A percentile compares a stretch with the other conserved stretches of the same genome.
Evolutionary conservation across 306 rosid species (phyloP).

Genomic region (Begonia peltatifolia): DNA sequence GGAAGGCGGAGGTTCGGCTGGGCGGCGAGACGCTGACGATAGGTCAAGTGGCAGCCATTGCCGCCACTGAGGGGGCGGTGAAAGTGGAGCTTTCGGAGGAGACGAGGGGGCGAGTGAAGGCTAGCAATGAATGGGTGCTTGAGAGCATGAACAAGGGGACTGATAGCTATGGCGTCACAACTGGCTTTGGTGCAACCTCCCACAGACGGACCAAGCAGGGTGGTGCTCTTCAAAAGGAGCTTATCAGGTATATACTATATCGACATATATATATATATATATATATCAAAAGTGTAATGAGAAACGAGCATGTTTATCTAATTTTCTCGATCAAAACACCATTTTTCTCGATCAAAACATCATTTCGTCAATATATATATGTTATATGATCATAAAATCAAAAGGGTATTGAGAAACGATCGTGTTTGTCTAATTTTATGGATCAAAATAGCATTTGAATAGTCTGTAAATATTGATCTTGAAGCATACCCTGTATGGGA

Average conservation of each 20-base stretch:
- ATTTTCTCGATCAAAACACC: no score
- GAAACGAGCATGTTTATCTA: no score
- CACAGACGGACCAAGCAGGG: conserved; percentile 86
- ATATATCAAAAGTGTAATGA: no score
- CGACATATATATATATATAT: no score
- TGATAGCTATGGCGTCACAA: conserved; percentile 79
- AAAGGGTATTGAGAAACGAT: no score
- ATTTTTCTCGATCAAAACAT: no score
- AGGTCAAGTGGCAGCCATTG: background rate
- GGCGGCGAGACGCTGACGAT: background rate
- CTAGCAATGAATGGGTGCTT: background rate
- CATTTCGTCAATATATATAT: no score
- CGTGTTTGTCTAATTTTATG: no score
- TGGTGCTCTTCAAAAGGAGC: conserved; percentile 81
- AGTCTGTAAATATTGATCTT: no score
- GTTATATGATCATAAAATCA: no score
- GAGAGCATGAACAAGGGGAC: conserved; percentile 26
- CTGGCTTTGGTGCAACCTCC: conserved; percentile 90
- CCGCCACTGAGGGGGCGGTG: background rate
- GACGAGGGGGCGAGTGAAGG: background rate
- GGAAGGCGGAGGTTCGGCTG: background rate
- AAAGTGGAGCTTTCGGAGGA: background rate
- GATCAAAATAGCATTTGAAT: no score
- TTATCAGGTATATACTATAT: conserved; percentile 38
- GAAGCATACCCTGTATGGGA: no score